Evolutionary conservation across 768 basidiomycete species (phyloP).

Genomic region (Russula sp.): DNA sequence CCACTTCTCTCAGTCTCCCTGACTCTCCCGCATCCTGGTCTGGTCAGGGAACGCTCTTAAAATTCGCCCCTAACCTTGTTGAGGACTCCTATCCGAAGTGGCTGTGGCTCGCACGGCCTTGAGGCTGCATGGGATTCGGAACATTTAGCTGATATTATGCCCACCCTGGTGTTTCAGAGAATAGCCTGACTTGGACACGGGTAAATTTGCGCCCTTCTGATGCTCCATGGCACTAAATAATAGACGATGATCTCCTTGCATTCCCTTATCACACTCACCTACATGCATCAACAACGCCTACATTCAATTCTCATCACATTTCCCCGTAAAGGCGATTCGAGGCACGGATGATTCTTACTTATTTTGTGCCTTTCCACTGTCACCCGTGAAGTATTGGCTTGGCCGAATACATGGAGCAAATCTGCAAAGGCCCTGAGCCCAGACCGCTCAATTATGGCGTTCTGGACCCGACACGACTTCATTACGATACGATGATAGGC

Average conservation of each 20-base stretch:
- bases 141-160: too few species aligned
- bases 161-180: too few species aligned
- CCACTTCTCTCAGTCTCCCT: not conserved
- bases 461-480: not conserved
- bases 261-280: not conserved
- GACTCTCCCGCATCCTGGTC: not conserved
- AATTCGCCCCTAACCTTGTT: too few species aligned
- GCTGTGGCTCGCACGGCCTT: too few species aligned
- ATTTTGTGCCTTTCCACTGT: not conserved
- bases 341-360: not conserved
- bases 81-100: too few species aligned
- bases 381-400: not conserved
- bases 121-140: too few species aligned
- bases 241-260: too few species aligned
- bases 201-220: too few species aligned
- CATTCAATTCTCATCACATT: not conserved
- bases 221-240: too few species aligned
- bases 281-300: not conserved
- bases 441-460: not conserved
- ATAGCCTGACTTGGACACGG: too few species aligned
- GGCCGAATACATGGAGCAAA: not conserved
- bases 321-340: too few species aligned
- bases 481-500: not conserved
- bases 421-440: not conserved
- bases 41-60: too few species aligned